Evolutionary conservation across 306 rosid species (phyloP), one percentile per base, ranked within the genome.

Genomic region (Potentilla sterilis): DNA sequence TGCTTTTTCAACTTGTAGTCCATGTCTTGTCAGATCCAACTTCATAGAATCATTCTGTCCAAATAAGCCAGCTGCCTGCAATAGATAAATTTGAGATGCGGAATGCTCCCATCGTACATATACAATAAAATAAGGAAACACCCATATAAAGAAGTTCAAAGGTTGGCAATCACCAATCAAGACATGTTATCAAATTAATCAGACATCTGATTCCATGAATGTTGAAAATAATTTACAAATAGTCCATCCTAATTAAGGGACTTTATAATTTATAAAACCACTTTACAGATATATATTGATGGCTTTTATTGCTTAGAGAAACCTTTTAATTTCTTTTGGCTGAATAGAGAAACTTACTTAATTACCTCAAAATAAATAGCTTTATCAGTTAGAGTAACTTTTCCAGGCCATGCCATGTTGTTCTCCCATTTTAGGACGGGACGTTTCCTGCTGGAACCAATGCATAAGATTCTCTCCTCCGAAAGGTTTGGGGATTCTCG

Each of bases 371-470:
- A 95, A 81, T 95, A 95, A 76, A 95, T 83, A 64, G 99, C 96
- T 84, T 81, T 92, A 78, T 90, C 91, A 10, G 99, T 90, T 73
- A 95, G 90, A 74, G 97, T 92, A 67, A 95, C 89, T 80, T 89
- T 90, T 71, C 99, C 99, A 0, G 99, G 99, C 99, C 97, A 95
- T 69, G 99, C 97, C 86, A 92, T 74, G 79, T 90, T 90, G 44
- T 90, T 90, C 88, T 90, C 97, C 99, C 99, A 95, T 85, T 95
- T 95, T 69, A 95, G 87, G 79, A 92, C 89, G 48, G 99, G 99
- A 59, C 79, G 88, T 82, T 92, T 90, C 78, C 82, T 91, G 87
- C 88, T 88, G 85, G 92, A 88, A 78, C 93, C 91, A 79, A 92
- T 77, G 80, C 97, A 95, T 77, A 95, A 79, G 76, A 95, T 84